Conservation (phyloP, 768 basidiomycete genomes). For the Lactarius sanguifluus region DNA sequence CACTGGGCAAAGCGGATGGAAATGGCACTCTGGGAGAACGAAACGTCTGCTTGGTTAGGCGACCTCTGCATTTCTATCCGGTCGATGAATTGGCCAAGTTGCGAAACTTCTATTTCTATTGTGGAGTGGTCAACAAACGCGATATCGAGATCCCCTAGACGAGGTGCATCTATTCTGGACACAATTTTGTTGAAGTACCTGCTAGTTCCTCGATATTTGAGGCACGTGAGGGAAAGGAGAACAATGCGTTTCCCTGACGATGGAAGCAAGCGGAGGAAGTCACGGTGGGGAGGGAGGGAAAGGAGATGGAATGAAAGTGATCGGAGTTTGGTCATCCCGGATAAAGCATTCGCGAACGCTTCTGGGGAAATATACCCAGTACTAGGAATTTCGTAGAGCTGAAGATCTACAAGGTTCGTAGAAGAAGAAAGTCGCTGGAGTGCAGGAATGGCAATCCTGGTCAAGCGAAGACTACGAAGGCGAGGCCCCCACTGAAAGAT, state of each 20-base stretch:
- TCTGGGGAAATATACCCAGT: neutral
- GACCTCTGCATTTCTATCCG: neutral
- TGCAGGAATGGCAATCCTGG: neutral
- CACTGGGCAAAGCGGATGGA: neutral
- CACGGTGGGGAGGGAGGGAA: neutral
- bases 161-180: neutral
- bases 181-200: neutral
- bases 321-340: neutral
- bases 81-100: neutral
- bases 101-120: neutral
- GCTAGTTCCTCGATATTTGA: neutral
- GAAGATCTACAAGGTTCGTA: neutral
- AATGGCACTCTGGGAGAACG: neutral
- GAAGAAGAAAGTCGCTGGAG: neutral
- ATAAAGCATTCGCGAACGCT: neutral
- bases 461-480: neutral
- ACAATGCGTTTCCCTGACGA: neutral
- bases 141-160: neutral
- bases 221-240: neutral
- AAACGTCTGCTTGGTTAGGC: neutral
- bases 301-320: neutral
- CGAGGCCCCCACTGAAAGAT: neutral
- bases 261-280: neutral
- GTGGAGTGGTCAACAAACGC: neutral
- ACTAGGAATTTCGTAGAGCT: neutral